phyloP scores from a whole-genome alignment of 257 asterid genomes.

The Capsicum baccatum region DNA sequence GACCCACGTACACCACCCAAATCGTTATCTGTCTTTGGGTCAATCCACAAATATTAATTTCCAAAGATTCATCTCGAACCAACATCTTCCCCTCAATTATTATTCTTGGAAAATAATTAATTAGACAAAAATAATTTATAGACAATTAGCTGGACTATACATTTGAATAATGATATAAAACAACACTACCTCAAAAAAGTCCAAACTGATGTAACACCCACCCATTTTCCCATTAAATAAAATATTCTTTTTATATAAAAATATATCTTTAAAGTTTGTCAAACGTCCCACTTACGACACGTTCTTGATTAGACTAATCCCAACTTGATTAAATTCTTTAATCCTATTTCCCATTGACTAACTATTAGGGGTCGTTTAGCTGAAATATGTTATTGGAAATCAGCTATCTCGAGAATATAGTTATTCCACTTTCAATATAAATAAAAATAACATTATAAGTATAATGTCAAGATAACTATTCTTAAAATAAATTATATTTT shows the following conservation, averaged over 20 bases:
- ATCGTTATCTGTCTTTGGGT: slow-evolving; percentile 8
- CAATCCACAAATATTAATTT: slow-evolving; percentile 7
- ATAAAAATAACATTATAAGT: too few species aligned
- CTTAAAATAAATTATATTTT: too few species aligned
- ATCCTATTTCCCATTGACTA: slow-evolving; percentile 13
- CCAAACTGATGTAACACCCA: slow-evolving; percentile 26
- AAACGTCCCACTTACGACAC: slow-evolving; percentile 41
- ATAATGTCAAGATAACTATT: too few species aligned
- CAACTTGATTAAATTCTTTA: slow-evolving; percentile 33
- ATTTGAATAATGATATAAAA: slow-evolving; percentile 1
- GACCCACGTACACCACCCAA: slow-evolving; percentile 11
- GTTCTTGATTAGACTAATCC: slow-evolving; percentile 22
- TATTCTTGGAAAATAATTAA: background rate
- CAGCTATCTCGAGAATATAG: too few species aligned
- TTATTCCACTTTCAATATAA: too few species aligned
- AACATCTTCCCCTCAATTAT: slow-evolving; percentile 29
- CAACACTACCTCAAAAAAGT: slow-evolving; percentile 10
- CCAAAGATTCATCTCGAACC: slow-evolving; percentile 25
- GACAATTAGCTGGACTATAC: background rate
- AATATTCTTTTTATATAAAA: background rate
- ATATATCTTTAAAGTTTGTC: slow-evolving; percentile 15
- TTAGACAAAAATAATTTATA: background rate
- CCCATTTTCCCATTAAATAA: background rate
- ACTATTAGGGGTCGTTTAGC: background rate
- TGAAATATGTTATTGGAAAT: too few species aligned